Evolutionary conservation across 1,139 yeast species (phyloP).

Genomic region (Protomyces arabidopsidicola): DNA sequence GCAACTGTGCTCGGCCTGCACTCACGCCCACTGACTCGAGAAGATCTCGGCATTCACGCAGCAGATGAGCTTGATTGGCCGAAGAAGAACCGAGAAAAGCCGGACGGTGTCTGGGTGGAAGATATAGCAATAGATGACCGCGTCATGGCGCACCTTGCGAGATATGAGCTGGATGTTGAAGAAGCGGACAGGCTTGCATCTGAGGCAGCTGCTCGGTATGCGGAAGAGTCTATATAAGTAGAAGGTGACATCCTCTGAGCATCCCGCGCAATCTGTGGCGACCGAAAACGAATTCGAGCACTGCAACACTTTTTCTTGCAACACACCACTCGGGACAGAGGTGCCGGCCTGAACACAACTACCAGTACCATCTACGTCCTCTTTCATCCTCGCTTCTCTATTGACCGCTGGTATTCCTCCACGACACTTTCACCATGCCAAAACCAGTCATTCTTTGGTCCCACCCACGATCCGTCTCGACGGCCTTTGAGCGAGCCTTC

Average conservation of each 20-base stretch:
- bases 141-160: slow-evolving; percentile 8
- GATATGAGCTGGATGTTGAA: slow-evolving; percentile 20
- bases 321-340: too few relatives aligned
- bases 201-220: neutral
- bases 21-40: slow-evolving; percentile 53
- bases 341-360: too few relatives aligned
- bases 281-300: too few relatives aligned
- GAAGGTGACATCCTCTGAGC: too few relatives aligned
- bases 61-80: slow-evolving; percentile 94
- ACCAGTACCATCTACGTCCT: too few relatives aligned
- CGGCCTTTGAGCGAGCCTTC: slow-evolving; percentile 27
- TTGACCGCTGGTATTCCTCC: too few relatives aligned
- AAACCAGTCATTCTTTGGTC: slow-evolving; percentile 26
- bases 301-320: too few relatives aligned
- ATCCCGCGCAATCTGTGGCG: too few relatives aligned
- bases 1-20: slow-evolving; percentile 53
- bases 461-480: slow-evolving; percentile 26
- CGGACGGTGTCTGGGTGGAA: slow-evolving; percentile 35
- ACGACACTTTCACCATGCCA: neutral
- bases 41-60: slow-evolving; percentile 53
- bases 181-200: neutral
- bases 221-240: neutral
- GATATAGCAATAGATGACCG: slow-evolving; percentile 29
- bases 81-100: slow-evolving; percentile 68
- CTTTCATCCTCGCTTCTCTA: too few relatives aligned